Base-by-base conservation (phyloP, 2,329 filamentous ascomycete genomes). In the Microcyclosporella mali region DNA sequence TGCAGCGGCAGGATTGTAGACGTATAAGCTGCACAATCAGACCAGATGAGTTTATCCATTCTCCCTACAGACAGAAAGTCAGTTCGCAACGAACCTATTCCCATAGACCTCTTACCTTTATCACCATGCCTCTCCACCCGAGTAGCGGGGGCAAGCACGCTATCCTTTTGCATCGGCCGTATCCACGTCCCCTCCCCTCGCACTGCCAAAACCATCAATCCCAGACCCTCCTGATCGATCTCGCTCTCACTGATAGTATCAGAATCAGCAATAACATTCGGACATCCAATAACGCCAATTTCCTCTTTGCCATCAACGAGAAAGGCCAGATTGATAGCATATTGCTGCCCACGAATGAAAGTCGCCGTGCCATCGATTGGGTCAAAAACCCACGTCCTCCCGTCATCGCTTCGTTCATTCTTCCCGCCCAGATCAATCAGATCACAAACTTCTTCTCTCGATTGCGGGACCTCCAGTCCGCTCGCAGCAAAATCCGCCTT, bases 291-390 rank as follows among this genome's bases (percentile, higher is more conserved):
- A 2, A 80, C 74, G n/a, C 73, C 78, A 16, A 83, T 58, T 38
- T 72, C 66, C 58, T 83, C 75, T 34, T 62, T 55, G 3, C 79
- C 79, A 40, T 80, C 66, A 45, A 78, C 71, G 2, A 82, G 61
- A 49, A 83, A 62, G 2, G 75, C 73, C 15, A 82, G 63, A 46
- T 76, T 77, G 3, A 83, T 76, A 2, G 74, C 79, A 46, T 82
- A 83, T 61, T 83, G 79, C 60, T 78, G 70, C 2, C 75, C 75
- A 30, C 65, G 64, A 50, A 83, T 72, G 45, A 81, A 83, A 0
- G 78, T 75, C 12, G 73, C 74, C 1, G 79, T 83, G 21, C 79
- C 79, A 51, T 83, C 79, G 6, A 83, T 74, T 0, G 79, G 79
- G 55, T 83, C 79, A 57, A 83, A 71, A 21, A 79, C 72, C 79